Base-by-base conservation (phyloP, 1,139 yeast genomes). In the Kluyveromyces marxianus region DNA sequence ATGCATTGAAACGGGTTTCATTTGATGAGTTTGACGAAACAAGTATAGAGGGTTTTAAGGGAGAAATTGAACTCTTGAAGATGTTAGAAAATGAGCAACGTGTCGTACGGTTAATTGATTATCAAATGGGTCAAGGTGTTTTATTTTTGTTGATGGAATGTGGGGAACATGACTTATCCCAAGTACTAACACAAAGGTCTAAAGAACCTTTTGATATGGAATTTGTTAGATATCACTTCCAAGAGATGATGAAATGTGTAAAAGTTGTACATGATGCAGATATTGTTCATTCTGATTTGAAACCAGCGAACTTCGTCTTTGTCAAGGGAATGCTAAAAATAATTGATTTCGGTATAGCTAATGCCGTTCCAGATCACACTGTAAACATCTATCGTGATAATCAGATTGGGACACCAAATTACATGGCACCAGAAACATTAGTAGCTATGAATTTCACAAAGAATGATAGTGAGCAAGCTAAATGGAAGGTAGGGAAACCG, bases 391-490 rank as follows among this genome's bases (percentile, higher is more conserved):
- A 90, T 60, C 75, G 97, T 48, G 95, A 88, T 51, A 79, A 89
- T 4, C 97, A 88, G 62, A 84, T 89, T 48, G 98, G 98, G 2
- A 92, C 98, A 0, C 96, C 97, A 2, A 88, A 86, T 63, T 92
- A 92, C 63, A 92, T 92, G 98, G 97, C 98, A 0, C 98, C 98
- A 0, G 98, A 92, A 63, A 88, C 97, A 0, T 69, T 90, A 47
- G 73, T 83, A 39, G 95, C 64, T 2, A 83, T 62, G 77, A 79
- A 45, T 73, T 67, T 47, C 54, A 54, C 57, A 3, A 49, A 56
- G 44, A 63, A 59, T 41, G 62, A 61, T 40, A 41, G 37, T 10
- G 51, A 58, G 45, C 44, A 67, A 54, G 50, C 75, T 50, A 79
- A 83, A 46, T 84, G 95, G 94, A 86, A 80, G 62, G 95, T 90